Conservation (phyloP, 305 asterid species). For the Rubia peregrina region DNA sequence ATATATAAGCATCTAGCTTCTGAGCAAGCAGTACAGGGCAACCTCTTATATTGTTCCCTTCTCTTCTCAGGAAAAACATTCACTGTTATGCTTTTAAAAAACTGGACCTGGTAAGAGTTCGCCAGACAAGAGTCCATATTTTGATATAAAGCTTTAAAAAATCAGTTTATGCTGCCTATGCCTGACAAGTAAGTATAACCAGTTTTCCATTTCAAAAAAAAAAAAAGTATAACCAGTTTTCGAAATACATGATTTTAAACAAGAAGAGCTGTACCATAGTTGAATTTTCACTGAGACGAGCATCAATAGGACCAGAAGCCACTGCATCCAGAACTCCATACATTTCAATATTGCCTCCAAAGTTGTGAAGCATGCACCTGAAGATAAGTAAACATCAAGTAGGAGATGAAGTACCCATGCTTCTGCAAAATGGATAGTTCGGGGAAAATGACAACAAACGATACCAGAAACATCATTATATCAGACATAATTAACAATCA, state of each 20-base stretch:
- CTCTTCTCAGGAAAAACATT: not conserved
- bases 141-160: not conserved
- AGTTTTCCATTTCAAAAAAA: not conserved
- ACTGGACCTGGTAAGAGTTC: not conserved
- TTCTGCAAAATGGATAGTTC: not conserved
- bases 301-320: slow-evolving; percentile 89
- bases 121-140: not conserved
- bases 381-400: slow-evolving; percentile 17
- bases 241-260: not conserved
- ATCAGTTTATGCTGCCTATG: not conserved
- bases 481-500: not conserved
- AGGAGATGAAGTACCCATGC: not conserved
- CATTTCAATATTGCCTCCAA: slow-evolving; percentile 98
- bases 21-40: not conserved
- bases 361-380: slow-evolving; percentile 99
- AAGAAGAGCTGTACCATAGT: slow-evolving; percentile 51
- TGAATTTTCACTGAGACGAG: slow-evolving; percentile 75
- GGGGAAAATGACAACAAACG: not conserved
- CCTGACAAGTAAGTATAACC: not conserved
- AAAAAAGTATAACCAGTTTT: not conserved
- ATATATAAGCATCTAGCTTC: not conserved
- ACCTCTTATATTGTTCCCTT: not conserved
- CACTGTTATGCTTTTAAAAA: not conserved
- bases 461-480: slow-evolving; percentile 1
- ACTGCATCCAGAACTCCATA: slow-evolving; percentile 86